Percentiles rank a stretch among this genome's conserved stretches.
phyloP scores from a whole-genome alignment of 805 yeast genomes.

The Metschnikowia picachoensis region DNA sequence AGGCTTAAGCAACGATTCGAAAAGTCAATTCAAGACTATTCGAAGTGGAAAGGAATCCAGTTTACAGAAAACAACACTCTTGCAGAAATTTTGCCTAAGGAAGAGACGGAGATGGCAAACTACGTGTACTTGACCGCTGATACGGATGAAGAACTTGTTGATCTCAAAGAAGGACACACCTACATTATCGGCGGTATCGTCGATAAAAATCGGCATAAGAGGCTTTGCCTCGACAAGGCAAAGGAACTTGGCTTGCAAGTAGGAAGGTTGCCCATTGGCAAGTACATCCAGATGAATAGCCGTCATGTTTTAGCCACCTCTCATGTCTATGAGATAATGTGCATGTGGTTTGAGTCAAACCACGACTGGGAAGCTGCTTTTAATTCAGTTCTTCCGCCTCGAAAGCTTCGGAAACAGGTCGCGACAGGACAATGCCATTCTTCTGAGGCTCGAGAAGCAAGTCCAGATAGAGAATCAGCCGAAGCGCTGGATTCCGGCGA shows the following conservation, averaged over 20 bases:
- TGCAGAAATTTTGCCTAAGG: slow-evolving; percentile 25
- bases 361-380: slow-evolving; percentile 85
- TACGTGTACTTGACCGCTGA: slow-evolving; percentile 82
- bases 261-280: slow-evolving; percentile 81
- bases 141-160: slow-evolving; percentile 64
- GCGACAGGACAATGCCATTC: too few species aligned
- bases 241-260: slow-evolving; percentile 64
- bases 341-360: slow-evolving; percentile 67
- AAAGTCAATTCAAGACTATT: slow-evolving; percentile 51
- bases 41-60: slow-evolving; percentile 63
- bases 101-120: slow-evolving; percentile 33
- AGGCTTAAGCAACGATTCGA: slow-evolving; percentile 68
- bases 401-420: slow-evolving; percentile 43
- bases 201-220: slow-evolving; percentile 87
- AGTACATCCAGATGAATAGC: slow-evolving; percentile 77
- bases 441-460: too few species aligned
- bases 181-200: slow-evolving; percentile 95
- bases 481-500: too few species aligned
- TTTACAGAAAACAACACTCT: slow-evolving; percentile 40
- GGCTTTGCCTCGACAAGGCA: slow-evolving; percentile 79
- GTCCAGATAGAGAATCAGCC: too few species aligned
- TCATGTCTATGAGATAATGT: slow-evolving; percentile 86
- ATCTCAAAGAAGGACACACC: slow-evolving; percentile 63
- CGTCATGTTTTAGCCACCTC: slow-evolving; percentile 89
- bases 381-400: slow-evolving; percentile 78